Conservation (phyloP, 306 rosid species). For the Vigna reflexopilosa region DNA sequence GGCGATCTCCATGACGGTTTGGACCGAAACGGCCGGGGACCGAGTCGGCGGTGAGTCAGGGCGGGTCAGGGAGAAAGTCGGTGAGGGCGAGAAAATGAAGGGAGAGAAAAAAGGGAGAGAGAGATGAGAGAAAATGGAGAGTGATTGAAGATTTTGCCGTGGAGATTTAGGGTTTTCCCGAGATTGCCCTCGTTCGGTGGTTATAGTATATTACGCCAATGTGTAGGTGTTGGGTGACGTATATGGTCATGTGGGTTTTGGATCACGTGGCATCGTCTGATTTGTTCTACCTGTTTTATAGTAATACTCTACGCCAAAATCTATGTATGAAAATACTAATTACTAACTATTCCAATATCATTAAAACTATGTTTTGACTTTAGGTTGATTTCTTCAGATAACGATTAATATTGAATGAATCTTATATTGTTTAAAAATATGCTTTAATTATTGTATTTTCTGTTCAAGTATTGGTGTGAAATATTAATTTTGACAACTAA, state of each 20-base stretch:
- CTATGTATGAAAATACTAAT: too few species aligned
- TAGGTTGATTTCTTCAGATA: not conserved
- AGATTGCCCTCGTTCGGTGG: slow-evolving; percentile 43
- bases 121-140: not conserved
- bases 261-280: slow-evolving; percentile 44
- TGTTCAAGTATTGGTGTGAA: too few species aligned
- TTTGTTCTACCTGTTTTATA: slow-evolving; percentile 12
- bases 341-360: not conserved
- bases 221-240: slow-evolving; percentile 28
- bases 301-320: not conserved
- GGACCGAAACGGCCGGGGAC: slow-evolving; percentile 48
- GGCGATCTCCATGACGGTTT: slow-evolving; percentile 76
- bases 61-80: slow-evolving; percentile 48
- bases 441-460: too few species aligned
- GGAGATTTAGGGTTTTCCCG: slow-evolving; percentile 30
- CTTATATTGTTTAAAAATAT: not conserved
- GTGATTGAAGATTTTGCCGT: slow-evolving; percentile 31
- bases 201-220: slow-evolving; percentile 45
- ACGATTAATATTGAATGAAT: not conserved
- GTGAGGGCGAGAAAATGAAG: not conserved
- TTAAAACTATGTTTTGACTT: not conserved
- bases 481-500: too few species aligned
- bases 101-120: not conserved
- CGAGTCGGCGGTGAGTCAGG: slow-evolving; percentile 51
- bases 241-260: slow-evolving; percentile 43